These are phyloP conservation scores for Zelonia costaricensis DNA, from an alignment of 208 protist species.

Conservation along the genomic window DNA sequence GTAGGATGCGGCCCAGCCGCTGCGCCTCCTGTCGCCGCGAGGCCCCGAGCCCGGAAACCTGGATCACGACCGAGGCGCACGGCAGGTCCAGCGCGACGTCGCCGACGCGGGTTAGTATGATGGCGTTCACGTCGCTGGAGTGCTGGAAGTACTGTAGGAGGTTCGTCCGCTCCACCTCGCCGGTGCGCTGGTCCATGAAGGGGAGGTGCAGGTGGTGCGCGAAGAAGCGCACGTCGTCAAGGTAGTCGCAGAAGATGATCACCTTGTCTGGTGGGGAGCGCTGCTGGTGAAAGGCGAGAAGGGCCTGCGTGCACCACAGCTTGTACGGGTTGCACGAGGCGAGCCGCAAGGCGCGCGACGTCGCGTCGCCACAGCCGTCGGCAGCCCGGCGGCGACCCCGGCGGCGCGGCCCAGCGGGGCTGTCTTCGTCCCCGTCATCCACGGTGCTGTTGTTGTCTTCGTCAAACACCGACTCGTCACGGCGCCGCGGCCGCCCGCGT, in stretches of 20 bases:
- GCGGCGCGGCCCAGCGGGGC: neutral
- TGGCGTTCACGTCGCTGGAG: conserved; percentile 84
- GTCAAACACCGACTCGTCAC: neutral
- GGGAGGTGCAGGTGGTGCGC: conserved; percentile 81
- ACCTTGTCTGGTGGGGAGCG: conserved; percentile 92
- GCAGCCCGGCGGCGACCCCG: neutral
- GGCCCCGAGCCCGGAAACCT: conserved; percentile 96
- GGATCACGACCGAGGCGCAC: conserved; percentile 99
- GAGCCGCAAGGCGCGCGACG: conserved; percentile 36
- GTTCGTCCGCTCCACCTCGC: conserved; percentile 79
- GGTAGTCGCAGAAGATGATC: conserved; percentile 92
- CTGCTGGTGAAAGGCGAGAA: conserved; percentile 96
- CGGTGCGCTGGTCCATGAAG: conserved; percentile 86
- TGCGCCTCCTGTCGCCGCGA: conserved; percentile 97
- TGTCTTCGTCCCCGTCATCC: neutral
- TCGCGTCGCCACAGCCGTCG: conserved; percentile 3
- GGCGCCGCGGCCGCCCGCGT: neutral
- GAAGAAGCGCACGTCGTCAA: conserved; percentile 84
- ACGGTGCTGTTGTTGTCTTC: conserved; percentile 6
- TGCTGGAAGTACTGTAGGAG: conserved; percentile 88
- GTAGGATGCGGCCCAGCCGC: conserved; percentile 97
- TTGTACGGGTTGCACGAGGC: conserved; percentile 92
- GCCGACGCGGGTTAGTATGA: conserved; percentile 98
- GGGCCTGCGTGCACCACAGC: conserved; percentile 88
- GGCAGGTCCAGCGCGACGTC: conserved; percentile 99